These are phyloP conservation scores for Boechera retrofracta DNA, from an alignment of 345 rosid species.

Conservation along the genomic window DNA sequence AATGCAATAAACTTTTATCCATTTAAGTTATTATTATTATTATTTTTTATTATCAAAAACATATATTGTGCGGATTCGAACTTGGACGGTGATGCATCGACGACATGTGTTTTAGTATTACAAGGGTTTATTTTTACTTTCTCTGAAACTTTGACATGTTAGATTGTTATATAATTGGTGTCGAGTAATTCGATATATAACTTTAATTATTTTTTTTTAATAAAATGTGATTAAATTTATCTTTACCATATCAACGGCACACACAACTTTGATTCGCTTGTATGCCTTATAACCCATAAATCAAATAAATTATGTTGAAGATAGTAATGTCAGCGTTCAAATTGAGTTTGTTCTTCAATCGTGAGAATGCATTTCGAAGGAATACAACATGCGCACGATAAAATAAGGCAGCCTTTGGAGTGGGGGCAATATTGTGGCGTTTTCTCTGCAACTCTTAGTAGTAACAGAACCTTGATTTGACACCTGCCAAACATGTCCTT, in stretches of 20 bases:
- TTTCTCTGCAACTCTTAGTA: conserved; percentile 31
- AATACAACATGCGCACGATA: conserved; percentile 22
- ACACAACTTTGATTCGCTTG: background rate
- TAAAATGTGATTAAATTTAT: background rate
- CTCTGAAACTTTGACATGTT: background rate
- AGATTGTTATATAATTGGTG: background rate
- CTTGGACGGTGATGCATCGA: background rate
- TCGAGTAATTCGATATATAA: background rate
- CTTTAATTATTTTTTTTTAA: background rate
- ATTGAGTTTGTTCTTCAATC: background rate
- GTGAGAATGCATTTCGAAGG: background rate
- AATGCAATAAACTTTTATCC: background rate
- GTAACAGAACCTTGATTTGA: conserved; percentile 32
- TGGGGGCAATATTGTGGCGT: conserved; percentile 28
- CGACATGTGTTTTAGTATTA: no score
- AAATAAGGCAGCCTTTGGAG: conserved; percentile 14
- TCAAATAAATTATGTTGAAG: background rate
- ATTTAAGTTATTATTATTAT: no score
- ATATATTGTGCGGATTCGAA: background rate
- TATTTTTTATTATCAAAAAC: background rate
- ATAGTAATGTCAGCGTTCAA: conserved; percentile 17
- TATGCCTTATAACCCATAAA: background rate
- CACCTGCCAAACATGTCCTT: conserved; percentile 44
- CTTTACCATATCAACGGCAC: background rate
- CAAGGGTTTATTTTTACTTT: background rate